Evolutionary conservation across 75 land plant genomes (phyloP).

Genomic region (Cryptomeria japonica): DNA sequence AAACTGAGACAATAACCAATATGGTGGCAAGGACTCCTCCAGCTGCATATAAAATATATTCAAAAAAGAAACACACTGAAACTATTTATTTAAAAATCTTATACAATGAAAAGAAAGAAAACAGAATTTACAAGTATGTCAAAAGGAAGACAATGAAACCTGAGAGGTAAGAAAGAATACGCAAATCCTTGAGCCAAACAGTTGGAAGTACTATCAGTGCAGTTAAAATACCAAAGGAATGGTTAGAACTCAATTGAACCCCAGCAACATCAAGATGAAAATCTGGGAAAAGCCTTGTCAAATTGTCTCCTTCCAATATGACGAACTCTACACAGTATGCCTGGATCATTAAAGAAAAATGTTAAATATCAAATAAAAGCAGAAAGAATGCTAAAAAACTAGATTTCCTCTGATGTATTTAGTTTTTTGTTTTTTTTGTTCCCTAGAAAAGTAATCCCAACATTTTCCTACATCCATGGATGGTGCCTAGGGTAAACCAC

Average conservation of each 20-base stretch:
- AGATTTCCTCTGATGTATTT: not conserved
- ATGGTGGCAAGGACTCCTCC: constrained; percentile 87
- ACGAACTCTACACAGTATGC: constrained; percentile 94
- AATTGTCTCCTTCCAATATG: constrained; percentile 94
- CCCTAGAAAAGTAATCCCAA: too few relatives aligned
- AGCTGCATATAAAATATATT: constrained; percentile 47
- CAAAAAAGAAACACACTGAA: not conserved
- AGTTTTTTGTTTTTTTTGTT: not conserved
- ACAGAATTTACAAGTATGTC: not conserved
- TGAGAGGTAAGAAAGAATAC: constrained; percentile 83
- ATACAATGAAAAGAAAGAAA: not conserved
- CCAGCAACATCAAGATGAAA: constrained; percentile 44
- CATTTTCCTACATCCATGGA: too few relatives aligned
- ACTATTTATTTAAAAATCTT: not conserved
- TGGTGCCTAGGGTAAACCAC: too few relatives aligned
- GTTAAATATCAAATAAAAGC: constrained; percentile 5
- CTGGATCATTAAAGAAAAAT: constrained; percentile 37
- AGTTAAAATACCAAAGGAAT: constrained; percentile 64
- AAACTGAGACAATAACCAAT: constrained; percentile 56
- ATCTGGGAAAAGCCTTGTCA: constrained; percentile 77
- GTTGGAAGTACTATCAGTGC: constrained; percentile 81
- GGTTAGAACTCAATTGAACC: constrained; percentile 50
- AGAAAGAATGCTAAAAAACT: not conserved
- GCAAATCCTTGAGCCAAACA: constrained; percentile 82
- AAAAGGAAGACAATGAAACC: constrained; percentile 36